These are phyloP conservation scores for Fremontodendron californicum DNA, from an alignment of 345 rosid species.

Conservation along the genomic window DNA sequence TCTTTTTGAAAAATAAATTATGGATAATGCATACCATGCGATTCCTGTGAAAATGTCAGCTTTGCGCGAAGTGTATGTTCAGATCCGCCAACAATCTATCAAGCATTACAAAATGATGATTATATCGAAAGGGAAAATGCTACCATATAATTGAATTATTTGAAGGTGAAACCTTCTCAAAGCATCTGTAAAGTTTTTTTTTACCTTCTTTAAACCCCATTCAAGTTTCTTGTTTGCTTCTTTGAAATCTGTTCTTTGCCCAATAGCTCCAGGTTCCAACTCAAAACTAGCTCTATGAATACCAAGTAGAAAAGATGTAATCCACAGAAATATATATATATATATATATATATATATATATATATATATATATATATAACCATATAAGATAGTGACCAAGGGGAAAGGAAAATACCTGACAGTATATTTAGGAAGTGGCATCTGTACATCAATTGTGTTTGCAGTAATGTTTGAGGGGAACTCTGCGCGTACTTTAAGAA, in stretches of 20 bases:
- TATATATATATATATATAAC: neutral
- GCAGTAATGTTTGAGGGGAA: constrained; percentile 75
- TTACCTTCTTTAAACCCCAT: constrained; percentile 88
- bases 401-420: constrained; percentile 46
- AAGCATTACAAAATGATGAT: constrained; percentile 11
- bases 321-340: neutral
- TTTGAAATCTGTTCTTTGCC: constrained; percentile 89
- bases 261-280: constrained; percentile 78
- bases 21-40: constrained; percentile 48
- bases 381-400: neutral
- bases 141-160: neutral
- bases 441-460: constrained; percentile 69
- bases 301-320: neutral
- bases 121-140: constrained; percentile 4
- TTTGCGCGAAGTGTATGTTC: constrained; percentile 87
- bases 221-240: constrained; percentile 81
- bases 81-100: constrained; percentile 86
- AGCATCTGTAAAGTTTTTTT: neutral
- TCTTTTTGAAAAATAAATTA: neutral
- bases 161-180: neutral
- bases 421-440: constrained; percentile 94
- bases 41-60: constrained; percentile 85
- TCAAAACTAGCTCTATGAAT: constrained; percentile 36
- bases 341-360: too few relatives aligned
- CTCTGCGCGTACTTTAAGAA: constrained; percentile 81